These are phyloP conservation scores for Trypanosoma mega DNA, from an alignment of 208 protist genomes.

Conservation along the genomic window DNA sequence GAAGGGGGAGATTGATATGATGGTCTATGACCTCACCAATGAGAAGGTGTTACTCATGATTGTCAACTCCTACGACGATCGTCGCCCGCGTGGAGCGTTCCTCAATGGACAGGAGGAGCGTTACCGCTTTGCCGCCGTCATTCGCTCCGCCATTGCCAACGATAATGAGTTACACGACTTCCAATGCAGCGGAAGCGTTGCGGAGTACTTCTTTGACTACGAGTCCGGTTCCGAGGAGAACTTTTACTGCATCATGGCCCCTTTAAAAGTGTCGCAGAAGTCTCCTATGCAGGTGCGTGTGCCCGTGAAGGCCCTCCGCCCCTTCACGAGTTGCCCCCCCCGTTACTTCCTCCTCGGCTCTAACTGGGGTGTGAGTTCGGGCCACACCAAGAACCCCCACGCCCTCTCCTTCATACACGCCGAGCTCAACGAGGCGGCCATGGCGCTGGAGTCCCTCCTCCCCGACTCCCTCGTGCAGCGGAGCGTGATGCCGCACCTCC, in stretches of 20 bases:
- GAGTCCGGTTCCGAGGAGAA: slow-evolving; percentile 77
- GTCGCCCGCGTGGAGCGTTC: slow-evolving; percentile 62
- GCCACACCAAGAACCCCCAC: slow-evolving; percentile 56
- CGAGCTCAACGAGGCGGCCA: slow-evolving; percentile 73
- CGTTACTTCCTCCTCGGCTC: slow-evolving; percentile 77
- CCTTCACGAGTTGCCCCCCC: slow-evolving; percentile 76
- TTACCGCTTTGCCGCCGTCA: slow-evolving; percentile 79
- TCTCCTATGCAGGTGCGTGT: slow-evolving; percentile 49
- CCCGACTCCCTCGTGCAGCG: slow-evolving; percentile 52
- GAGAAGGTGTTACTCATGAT: slow-evolving; percentile 87
- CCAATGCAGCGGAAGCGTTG: slow-evolving; percentile 64
- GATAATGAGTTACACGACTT: slow-evolving; percentile 84
- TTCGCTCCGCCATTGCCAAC: slow-evolving; percentile 75
- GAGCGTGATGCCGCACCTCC: slow-evolving; percentile 57
- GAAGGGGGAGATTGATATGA: slow-evolving; percentile 63
- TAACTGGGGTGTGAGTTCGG: slow-evolving; percentile 71
- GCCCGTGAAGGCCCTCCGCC: slow-evolving; percentile 68
- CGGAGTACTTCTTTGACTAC: slow-evolving; percentile 87
- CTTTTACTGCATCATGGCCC: slow-evolving; percentile 89
- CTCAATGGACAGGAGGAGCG: slow-evolving; percentile 80
- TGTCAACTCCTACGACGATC: slow-evolving; percentile 62
- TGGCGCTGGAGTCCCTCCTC: slow-evolving; percentile 48
- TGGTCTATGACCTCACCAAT: slow-evolving; percentile 85
- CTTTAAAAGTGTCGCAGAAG: slow-evolving; percentile 60
- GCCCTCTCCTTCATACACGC: slow-evolving; percentile 69